Conservation (phyloP, 768 basidiomycete species). For the Pholiota molesta region DNA sequence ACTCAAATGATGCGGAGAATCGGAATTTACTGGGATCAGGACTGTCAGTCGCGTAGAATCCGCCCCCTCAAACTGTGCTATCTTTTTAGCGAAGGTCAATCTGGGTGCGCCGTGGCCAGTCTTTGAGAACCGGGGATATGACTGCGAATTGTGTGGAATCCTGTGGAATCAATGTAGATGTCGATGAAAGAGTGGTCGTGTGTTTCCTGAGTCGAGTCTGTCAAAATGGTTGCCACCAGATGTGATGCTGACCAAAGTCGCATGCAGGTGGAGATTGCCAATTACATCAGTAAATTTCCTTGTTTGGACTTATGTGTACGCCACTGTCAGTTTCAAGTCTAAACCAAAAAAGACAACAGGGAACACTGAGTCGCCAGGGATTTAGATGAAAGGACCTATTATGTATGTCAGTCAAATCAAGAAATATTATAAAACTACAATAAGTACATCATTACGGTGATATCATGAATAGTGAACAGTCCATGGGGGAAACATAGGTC, state of each 20-base stretch:
- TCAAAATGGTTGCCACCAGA: slow-evolving; percentile 6
- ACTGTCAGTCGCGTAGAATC: slow-evolving; percentile 2
- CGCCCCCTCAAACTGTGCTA: neutral
- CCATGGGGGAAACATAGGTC: neutral
- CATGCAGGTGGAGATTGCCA: neutral
- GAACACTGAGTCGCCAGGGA: slow-evolving; percentile 4
- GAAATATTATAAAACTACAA: slow-evolving; percentile 7
- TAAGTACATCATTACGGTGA: slow-evolving; percentile 4
- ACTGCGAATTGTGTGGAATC: neutral
- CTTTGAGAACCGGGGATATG: neutral
- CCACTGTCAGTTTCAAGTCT: slow-evolving; percentile 13
- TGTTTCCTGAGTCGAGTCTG: neutral
- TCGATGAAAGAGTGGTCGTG: neutral
- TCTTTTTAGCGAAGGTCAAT: neutral
- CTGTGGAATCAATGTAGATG: neutral
- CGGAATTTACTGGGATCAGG: slow-evolving; percentile 1
- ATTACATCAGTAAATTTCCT: slow-evolving; percentile 13
- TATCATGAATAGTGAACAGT: neutral
- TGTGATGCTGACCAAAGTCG: neutral
- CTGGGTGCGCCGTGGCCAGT: neutral
- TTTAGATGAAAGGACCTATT: neutral
- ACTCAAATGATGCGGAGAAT: neutral
- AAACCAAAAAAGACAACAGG: neutral
- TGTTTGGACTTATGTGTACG: slow-evolving; percentile 11
- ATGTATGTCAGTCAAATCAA: slow-evolving; percentile 6